These are phyloP conservation scores for Platanthera guangdongensis DNA, from an alignment of 106 monocot genomes.

Conservation along the genomic window DNA sequence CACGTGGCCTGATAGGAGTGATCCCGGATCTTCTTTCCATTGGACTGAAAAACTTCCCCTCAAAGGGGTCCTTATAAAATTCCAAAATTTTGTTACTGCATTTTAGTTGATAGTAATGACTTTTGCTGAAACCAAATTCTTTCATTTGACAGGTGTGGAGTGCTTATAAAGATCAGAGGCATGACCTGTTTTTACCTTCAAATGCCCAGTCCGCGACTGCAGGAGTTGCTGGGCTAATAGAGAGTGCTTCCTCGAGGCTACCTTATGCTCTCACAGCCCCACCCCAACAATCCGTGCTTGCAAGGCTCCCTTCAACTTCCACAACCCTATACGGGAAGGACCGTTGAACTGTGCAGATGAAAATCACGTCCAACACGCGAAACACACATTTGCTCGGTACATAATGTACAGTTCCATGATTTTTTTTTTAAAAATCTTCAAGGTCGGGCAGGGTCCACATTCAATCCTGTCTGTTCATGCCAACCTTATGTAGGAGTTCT, in stretches of 20 bases:
- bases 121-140: neutral
- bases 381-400: neutral
- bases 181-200: constrained; percentile 94
- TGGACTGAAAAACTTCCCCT: no score
- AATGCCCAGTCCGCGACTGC: constrained; percentile 96
- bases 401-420: constrained; percentile 29
- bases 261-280: constrained; percentile 79
- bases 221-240: constrained; percentile 97
- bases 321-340: constrained; percentile 28
- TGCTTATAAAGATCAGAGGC: constrained; percentile 96
- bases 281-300: constrained; percentile 35
- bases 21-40: no score
- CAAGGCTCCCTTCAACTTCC: constrained; percentile 46
- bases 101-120: neutral
- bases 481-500: neutral
- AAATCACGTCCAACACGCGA: neutral
- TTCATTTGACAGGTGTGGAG: constrained; percentile 72
- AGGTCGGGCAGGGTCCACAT: neutral
- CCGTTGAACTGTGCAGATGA: neutral
- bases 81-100: neutral
- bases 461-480: neutral
- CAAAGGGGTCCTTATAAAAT: no score
- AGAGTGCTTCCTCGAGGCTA: constrained; percentile 60
- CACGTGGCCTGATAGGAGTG: no score
- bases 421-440: neutral